Base-by-base conservation (phyloP, 2,329 filamentous ascomycete species). In the Cordyceps farinosa region DNA sequence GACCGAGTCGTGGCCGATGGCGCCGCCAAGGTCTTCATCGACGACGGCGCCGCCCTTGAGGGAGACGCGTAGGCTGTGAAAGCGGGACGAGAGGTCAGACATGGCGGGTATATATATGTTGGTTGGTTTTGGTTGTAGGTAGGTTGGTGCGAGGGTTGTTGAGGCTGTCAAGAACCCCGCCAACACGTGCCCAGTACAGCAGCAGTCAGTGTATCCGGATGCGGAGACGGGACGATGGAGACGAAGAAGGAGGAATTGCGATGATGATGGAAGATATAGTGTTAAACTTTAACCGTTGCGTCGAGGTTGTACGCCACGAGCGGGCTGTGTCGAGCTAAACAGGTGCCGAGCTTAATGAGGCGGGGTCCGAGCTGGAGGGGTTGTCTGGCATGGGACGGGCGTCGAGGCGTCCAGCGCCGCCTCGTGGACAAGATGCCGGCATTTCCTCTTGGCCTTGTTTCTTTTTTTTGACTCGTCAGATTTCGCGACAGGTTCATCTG, bases 1-100 rank as follows among this genome's bases (percentile, higher is more conserved):
- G 11, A 88, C 76, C 45, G 78, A 82, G 63, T 72, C 69, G 55
- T 70, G 70, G 67, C 84, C 81, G 65, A 85, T 80, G 55, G 77
- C 77, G 64, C 86, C 81, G 62, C 84, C 84, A 36, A 75, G 69
- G 38, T 86, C 81, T 47, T 86, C 84, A 45, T 82, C 79, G 63
- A 82, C 80, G 36, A 72, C 70, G 62, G 82, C 80, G 38, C 72
- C 70, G 29, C 72, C 66, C 30, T 66, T 65, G n/a, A 62, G 61
- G 22, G 51, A 62, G 42, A 56, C 66, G 34, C 58, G 64, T 13
- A 68, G 59, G 32, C 57, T 65, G 4, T 64, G 48, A 13, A 68
- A 60, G 9, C 58, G 60, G 36, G 64, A 51, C 13, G 65, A 55
- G 30, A 68, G 42, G 32, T 67, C 66, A 17, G 66, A 66, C 66